Evolutionary conservation across 2,329 filamentous ascomycete species (phyloP).

Genomic region (Scytalidium sp.): DNA sequence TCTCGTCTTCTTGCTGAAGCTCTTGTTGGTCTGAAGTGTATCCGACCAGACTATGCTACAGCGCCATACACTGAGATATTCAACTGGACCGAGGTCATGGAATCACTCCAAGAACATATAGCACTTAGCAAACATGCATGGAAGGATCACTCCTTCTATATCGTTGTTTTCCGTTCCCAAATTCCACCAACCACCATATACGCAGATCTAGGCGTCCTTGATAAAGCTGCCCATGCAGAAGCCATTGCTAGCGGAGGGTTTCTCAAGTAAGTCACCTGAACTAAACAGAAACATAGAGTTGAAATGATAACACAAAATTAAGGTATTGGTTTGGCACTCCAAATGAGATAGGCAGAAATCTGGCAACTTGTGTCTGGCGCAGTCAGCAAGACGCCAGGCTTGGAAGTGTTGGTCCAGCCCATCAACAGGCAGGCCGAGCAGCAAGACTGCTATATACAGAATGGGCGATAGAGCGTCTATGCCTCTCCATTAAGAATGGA

Average conservation of each 20-base stretch:
- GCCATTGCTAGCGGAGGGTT: slow-evolving; percentile 77
- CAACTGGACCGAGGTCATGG: slow-evolving; percentile 69
- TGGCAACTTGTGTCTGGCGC: slow-evolving; percentile 76
- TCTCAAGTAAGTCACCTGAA: slow-evolving; percentile 59
- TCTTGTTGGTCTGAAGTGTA: slow-evolving; percentile 59
- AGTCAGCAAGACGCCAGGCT: slow-evolving; percentile 55
- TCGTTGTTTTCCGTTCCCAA: slow-evolving; percentile 78
- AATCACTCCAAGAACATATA: slow-evolving; percentile 51
- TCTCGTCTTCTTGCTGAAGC: slow-evolving; percentile 70
- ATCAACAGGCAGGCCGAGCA: slow-evolving; percentile 63
- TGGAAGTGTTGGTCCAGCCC: slow-evolving; percentile 58
- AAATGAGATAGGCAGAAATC: slow-evolving; percentile 67
- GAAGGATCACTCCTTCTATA: slow-evolving; percentile 68
- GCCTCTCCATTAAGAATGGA: slow-evolving; percentile 65
- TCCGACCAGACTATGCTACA: slow-evolving; percentile 71
- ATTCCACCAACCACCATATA: slow-evolving; percentile 67
- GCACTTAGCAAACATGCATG: slow-evolving; percentile 48
- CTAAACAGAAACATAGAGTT: neutral
- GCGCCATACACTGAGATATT: slow-evolving; percentile 70
- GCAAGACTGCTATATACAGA: slow-evolving; percentile 60
- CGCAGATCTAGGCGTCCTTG: slow-evolving; percentile 66
- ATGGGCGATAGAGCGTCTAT: slow-evolving; percentile 70
- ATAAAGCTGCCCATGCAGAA: slow-evolving; percentile 76
- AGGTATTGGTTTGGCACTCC: slow-evolving; percentile 86
- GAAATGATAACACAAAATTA: slow-evolving; percentile 7